These are phyloP conservation scores for Rhodotorula sp. DNA, from an alignment of 1,284 basidiomycete genomes.

Conservation along the genomic window DNA sequence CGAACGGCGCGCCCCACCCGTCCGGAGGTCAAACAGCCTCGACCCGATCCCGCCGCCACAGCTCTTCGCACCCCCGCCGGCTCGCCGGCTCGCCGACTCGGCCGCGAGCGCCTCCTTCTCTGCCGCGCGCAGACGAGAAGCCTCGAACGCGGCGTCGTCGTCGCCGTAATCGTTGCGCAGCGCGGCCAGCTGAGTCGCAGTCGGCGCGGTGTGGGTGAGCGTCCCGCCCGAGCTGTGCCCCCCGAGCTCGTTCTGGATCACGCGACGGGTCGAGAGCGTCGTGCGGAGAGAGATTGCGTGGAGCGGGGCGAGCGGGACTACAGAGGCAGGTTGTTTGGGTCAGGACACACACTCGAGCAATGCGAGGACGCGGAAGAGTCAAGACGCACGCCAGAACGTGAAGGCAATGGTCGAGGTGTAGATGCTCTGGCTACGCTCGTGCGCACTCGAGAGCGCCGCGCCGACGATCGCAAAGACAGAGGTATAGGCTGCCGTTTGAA, in stretches of 20 bases:
- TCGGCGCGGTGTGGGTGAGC: not conserved
- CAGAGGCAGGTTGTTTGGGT: not conserved
- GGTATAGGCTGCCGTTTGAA: conserved; percentile 27
- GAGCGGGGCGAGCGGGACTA: conserved; percentile 24
- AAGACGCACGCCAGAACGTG: conserved; percentile 17
- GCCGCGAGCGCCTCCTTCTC: too few relatives aligned
- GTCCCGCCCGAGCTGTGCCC: not conserved
- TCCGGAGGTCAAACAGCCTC: too few relatives aligned
- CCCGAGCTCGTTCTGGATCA: conserved; percentile 7
- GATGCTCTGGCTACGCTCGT: not conserved
- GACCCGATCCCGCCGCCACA: too few relatives aligned
- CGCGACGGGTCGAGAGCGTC: conserved; percentile 12
- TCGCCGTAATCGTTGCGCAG: too few relatives aligned
- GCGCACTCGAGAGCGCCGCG: conserved; percentile 6
- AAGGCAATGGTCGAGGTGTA: conserved; percentile 5
- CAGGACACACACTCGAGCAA: not conserved
- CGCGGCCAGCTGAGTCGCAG: not conserved
- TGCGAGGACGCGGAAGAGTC: not conserved
- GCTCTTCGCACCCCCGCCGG: too few relatives aligned
- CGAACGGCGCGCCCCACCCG: too few relatives aligned
- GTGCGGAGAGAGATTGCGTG: conserved; percentile 34
- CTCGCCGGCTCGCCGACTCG: too few relatives aligned
- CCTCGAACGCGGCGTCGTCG: too few relatives aligned
- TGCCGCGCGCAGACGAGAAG: too few relatives aligned
- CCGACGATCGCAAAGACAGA: conserved; percentile 8